Percentiles rank a stretch among this genome's conserved stretches.
Conservation (phyloP, 208 protist species). For the Trypanosomatidae sp. region DNA sequence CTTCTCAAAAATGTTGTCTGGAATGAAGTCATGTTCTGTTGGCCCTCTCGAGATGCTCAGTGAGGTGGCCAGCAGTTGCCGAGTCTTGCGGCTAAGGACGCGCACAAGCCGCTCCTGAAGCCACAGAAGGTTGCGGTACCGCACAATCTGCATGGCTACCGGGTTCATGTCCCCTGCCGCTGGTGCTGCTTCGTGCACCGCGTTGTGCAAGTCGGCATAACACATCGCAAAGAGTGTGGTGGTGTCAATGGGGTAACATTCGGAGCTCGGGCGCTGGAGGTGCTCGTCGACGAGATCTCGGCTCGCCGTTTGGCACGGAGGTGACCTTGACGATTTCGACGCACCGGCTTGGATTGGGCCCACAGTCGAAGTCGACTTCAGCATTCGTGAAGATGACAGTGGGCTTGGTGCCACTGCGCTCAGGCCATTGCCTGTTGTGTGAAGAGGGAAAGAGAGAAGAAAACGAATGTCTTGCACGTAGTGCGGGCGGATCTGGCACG, state of each 20-base stretch:
- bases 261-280: constrained; percentile 23
- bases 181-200: not conserved
- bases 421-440: not conserved
- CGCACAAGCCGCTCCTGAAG: constrained; percentile 43
- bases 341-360: not conserved
- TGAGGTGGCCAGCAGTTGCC: constrained; percentile 27
- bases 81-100: constrained; percentile 39
- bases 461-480: constrained; percentile 79
- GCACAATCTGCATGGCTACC: constrained; percentile 34
- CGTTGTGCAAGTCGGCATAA: constrained; percentile 29
- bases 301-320: not conserved
- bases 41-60: constrained; percentile 42
- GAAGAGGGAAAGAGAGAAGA: constrained; percentile 64
- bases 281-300: constrained; percentile 8
- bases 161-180: constrained; percentile 9
- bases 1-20: constrained; percentile 45
- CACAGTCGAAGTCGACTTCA: not conserved
- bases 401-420: not conserved
- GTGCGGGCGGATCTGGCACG: constrained; percentile 43
- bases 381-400: not conserved
- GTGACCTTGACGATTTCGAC: not conserved
- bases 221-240: constrained; percentile 33
- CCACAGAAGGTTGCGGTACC: constrained; percentile 66
- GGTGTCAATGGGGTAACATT: constrained; percentile 32
- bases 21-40: constrained; percentile 49